Evolutionary conservation across 176 grass and related monocot species (phyloP), one percentile per base, ranked within the genome.

Genomic region (Bolboschoenus planiculmis): DNA sequence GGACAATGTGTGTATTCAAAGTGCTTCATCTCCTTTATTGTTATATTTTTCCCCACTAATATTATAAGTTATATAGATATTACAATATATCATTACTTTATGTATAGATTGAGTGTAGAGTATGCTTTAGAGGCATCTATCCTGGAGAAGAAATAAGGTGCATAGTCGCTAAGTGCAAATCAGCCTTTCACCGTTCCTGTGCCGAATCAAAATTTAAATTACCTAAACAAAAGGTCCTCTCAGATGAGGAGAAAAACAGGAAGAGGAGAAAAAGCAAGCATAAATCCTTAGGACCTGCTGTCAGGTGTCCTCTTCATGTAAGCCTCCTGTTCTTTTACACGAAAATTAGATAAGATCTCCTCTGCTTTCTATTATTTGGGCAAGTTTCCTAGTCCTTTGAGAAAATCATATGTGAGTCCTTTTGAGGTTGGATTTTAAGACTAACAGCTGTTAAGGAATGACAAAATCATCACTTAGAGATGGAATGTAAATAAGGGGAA

Each of bases 261-360:
- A 81, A 81, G 11, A 81, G 27, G 20, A 62, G 79, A 81, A 81
- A 62, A 60, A 64, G 59, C 56, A 44, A 35, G n/a, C 56, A 9
- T 10, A 84, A 87, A 33, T 80, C 86, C 55, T 42, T 34, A 0
- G 34, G 63, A 16, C 87, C 90, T 86, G 82, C 76, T 84, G 86
- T 97, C 68, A 91, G 72, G 70, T 97, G 93, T 62, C 91, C 93
- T 86, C 91, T 89, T 82, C 93, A 97, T 89, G 93, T 97, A 91
- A 93, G 83, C 87, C 56, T 44, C 15, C 10, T 20, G 62, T 56
- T 68, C 56, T 83, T 88, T 58, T 44, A 43, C 50, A 54, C 30
- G 58, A 73, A 26, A 26, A 51, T 8, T 76, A 16, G 30, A 56
- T 21, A 62, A 51, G 80, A 87, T 86, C 16, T 43, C 44, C 74